These are phyloP conservation scores for Desmodesmus armatus DNA, from an alignment of 139 green algal genomes.

Conservation along the genomic window DNA sequence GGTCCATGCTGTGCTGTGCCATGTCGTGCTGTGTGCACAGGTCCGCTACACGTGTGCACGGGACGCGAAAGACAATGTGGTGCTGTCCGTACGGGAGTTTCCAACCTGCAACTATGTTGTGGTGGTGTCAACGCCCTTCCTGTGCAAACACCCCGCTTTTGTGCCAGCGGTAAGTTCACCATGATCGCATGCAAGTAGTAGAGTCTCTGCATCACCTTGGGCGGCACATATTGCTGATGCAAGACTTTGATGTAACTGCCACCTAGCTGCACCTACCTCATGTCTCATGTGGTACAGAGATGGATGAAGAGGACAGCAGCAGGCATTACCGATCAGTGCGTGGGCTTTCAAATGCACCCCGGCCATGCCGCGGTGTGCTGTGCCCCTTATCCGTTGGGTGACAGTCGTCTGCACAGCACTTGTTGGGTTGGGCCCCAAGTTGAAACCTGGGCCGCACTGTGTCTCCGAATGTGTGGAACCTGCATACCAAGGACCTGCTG, in stretches of 20 bases:
- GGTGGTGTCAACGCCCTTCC: slow-evolving; percentile 71
- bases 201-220: neutral
- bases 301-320: neutral
- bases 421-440: no score
- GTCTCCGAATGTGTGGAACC: neutral
- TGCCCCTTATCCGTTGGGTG: no score
- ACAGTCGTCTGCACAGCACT: no score
- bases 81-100: slow-evolving; percentile 80
- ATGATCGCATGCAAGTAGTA: neutral
- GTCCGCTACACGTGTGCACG: slow-evolving; percentile 76
- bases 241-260: neutral
- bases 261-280: neutral
- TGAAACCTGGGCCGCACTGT: neutral
- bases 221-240: neutral
- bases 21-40: slow-evolving; percentile 49
- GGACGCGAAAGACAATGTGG: slow-evolving; percentile 53
- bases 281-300: neutral
- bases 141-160: slow-evolving; percentile 82
- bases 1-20: no score
- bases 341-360: neutral
- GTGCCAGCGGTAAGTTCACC: slow-evolving; percentile 42
- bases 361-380: no score
- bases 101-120: slow-evolving; percentile 85
- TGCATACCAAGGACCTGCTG: neutral
- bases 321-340: neutral